Base-by-base conservation (phyloP, 1,139 yeast species). In the Pichia sp. region DNA sequence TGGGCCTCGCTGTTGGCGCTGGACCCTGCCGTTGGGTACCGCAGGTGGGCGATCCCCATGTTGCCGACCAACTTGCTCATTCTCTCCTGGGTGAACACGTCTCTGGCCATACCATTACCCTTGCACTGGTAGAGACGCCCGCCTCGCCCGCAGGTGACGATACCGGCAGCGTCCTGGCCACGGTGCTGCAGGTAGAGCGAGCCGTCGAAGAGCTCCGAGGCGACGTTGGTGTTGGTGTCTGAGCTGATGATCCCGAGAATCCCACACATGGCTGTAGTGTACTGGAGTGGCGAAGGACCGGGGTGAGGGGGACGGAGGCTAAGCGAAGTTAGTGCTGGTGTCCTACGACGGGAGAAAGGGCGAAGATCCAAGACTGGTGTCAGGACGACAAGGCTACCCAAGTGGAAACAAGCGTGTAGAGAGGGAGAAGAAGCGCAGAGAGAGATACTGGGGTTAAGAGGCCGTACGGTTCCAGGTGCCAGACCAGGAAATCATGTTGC, bases 111-210 rank as follows among this genome's bases (percentile, higher is more conserved):
- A 61, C 99, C 99, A 71, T 90, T 93, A 63, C 99, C 99, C 74
- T 93, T 93, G 73, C 98, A 93, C 74, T 93, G 98, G 74, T 90
- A 92, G 56, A 95, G 79, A 57, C 99, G 79, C 61, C 99, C 99
- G 61, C 92, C 84, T 51, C 88, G 76, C 52, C 97, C 99, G 72
- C 97, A 90, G 11, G 99, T 95, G 45, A 90, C 95, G 57, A 93
- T 92, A 60, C 99, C 99, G n/a, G 98, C 97, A 11, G 99, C 99
- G 71, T 93, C 99, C 73, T 93, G 99, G 49, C 99, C 99, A 68
- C 99, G 82, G 70, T 93, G 99, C 70, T 93, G 99, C 60, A 93
- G 77, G 70, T 87, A 93, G 76, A 90, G 84, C 60, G 95, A 88
- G 19, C 97, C 97, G 71, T 93, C 99, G 59, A 90, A 85, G 54